Percentiles rank a stretch among this genome's conserved stretches.
Evolutionary conservation across 2,329 filamentous ascomycete genomes (phyloP).

Genomic region (Fusarium lyarnte): DNA sequence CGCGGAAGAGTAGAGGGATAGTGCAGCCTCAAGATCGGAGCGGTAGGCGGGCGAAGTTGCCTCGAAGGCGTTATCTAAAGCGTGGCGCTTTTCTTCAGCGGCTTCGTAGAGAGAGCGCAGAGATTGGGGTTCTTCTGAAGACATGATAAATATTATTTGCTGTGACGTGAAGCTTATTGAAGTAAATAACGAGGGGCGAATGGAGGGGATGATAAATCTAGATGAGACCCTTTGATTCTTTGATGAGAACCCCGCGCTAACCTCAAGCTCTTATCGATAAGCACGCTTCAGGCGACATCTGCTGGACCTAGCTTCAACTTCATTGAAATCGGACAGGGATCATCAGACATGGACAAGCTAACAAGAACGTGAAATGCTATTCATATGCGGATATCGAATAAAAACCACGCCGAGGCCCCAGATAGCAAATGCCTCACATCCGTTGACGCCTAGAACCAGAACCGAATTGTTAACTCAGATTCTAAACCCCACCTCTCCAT

Average conservation of each 20-base stretch:
- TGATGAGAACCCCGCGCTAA: conserved; percentile 35
- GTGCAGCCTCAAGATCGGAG: conserved; percentile 71
- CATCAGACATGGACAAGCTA: background rate
- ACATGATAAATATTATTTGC: conserved; percentile 38
- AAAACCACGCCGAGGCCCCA: background rate
- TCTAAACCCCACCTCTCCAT: background rate
- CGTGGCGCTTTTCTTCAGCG: conserved; percentile 61
- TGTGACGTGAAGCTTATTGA: background rate
- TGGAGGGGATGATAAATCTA: conserved; percentile 34
- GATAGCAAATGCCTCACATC: conserved; percentile 21
- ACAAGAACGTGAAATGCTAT: background rate
- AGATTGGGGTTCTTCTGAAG: conserved; percentile 57
- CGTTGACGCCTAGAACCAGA: conserved; percentile 23
- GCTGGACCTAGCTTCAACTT: background rate
- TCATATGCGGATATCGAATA: conserved; percentile 22
- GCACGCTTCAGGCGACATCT: background rate
- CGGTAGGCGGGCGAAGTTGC: conserved; percentile 73
- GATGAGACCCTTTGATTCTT: conserved; percentile 5
- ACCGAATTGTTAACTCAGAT: conserved; percentile 16
- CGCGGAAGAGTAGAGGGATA: conserved; percentile 78
- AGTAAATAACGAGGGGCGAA: background rate
- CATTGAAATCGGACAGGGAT: background rate
- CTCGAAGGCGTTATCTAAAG: conserved; percentile 72
- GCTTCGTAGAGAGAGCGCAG: conserved; percentile 60
- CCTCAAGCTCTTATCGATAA: conserved; percentile 39